Evolutionary conservation across 441 rosid species (phyloP).

Genomic region (Flueggea neowawraea): DNA sequence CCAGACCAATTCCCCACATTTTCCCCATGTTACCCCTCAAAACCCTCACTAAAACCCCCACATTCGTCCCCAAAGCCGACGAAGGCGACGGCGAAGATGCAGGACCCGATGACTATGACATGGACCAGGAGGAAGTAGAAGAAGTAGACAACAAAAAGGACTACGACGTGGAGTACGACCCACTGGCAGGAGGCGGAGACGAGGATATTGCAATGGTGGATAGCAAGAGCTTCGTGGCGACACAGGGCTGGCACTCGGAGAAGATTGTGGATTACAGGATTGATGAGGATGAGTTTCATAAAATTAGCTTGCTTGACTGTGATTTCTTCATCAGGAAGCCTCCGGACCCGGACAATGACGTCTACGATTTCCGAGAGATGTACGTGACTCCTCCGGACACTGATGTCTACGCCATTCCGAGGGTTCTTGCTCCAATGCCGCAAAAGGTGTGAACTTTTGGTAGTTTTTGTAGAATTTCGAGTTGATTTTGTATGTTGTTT

Average conservation of each 20-base stretch:
- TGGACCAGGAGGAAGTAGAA: slow-evolving; percentile 81
- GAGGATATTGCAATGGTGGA: slow-evolving; percentile 61
- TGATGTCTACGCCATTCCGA: slow-evolving; percentile 81
- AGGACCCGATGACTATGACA: slow-evolving; percentile 65
- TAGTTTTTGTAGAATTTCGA: neutral
- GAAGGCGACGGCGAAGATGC: slow-evolving; percentile 71
- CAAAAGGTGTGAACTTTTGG: slow-evolving; percentile 49
- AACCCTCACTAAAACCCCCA: slow-evolving; percentile 12
- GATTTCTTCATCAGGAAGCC: slow-evolving; percentile 94
- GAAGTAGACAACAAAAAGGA: slow-evolving; percentile 90
- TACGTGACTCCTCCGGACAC: slow-evolving; percentile 96
- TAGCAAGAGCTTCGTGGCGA: slow-evolving; percentile 71
- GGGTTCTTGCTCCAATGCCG: slow-evolving; percentile 90
- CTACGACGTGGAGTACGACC: slow-evolving; percentile 85
- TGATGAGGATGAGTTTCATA: slow-evolving; percentile 88
- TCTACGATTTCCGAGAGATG: slow-evolving; percentile 97
- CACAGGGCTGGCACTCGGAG: slow-evolving; percentile 83
- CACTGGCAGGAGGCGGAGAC: slow-evolving; percentile 42
- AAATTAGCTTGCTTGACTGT: slow-evolving; percentile 74
- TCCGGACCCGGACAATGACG: slow-evolving; percentile 90
- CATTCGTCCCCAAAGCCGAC: slow-evolving; percentile 53
- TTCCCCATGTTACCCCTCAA: slow-evolving; percentile 21
- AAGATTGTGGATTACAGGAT: slow-evolving; percentile 83
- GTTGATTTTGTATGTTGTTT: neutral
- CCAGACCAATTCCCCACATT: slow-evolving; percentile 16